phyloP scores from a whole-genome alignment of 257 asterid genomes.

The Leptodermis oblonga region DNA sequence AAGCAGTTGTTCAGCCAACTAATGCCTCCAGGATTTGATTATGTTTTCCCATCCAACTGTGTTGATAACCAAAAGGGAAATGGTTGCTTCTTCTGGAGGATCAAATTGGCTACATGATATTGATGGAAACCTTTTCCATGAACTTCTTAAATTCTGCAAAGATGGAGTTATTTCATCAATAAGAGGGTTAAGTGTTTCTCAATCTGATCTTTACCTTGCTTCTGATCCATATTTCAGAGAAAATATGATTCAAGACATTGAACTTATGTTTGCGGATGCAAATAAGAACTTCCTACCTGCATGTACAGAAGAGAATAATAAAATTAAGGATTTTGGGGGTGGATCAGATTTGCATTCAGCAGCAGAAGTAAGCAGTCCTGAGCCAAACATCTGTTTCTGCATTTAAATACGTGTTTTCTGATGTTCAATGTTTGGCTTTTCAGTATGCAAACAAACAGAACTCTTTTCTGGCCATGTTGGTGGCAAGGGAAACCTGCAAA shows the following conservation, averaged over 20 bases:
- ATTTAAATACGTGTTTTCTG: conserved; percentile 57
- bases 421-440: conserved; percentile 66
- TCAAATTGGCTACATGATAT: conserved; percentile 76
- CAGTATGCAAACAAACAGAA: conserved; percentile 46
- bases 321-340: conserved; percentile 26
- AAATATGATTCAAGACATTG: conserved; percentile 55
- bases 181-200: conserved; percentile 83
- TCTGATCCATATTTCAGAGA: conserved; percentile 47
- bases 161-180: conserved; percentile 44
- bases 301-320: conserved; percentile 39
- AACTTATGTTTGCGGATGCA: conserved; percentile 49
- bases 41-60: conserved; percentile 40
- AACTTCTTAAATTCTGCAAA: conserved; percentile 46
- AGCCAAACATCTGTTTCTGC: conserved; percentile 71
- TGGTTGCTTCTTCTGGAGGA: conserved; percentile 48
- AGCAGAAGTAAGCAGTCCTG: conserved; percentile 51
- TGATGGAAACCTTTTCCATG: conserved; percentile 49
- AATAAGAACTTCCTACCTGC: conserved; percentile 52
- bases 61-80: conserved; percentile 57
- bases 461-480: conserved; percentile 81
- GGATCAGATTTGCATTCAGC: conserved; percentile 37
- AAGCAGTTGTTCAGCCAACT: conserved; percentile 67
- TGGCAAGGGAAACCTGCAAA: conserved; percentile 87
- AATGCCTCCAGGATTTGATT: conserved; percentile 63
- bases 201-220: conserved; percentile 72